Evolutionary conservation across 768 basidiomycete species (phyloP), one percentile per base, ranked within the genome.

Genomic region (Thelephora aurantiotincta): DNA sequence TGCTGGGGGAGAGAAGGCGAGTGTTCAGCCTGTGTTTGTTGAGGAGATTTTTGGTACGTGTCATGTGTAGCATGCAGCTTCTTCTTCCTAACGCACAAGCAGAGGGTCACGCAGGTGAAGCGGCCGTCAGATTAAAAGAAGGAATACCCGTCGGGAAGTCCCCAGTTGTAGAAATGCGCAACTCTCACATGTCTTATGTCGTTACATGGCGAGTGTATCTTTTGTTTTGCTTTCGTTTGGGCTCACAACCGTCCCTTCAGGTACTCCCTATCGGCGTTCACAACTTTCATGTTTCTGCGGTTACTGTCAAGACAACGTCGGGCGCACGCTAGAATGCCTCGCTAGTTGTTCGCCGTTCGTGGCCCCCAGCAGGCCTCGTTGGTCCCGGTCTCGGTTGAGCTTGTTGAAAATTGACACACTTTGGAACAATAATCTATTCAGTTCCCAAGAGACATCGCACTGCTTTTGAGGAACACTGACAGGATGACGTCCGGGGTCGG

Each of bases 111-210:
- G 77, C 79, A 3, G 89, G 85, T 12, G 80, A 91, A 47, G 83
- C 77, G 18, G 61, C 72, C 23, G 61, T 68, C 22, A 68, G 69
- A 48, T 57, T 88, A 14, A 61, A 65, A 5, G 80, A 77, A 50
- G 96, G 92, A 12, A 70, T 83, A 42, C 96, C 96, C 2, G 67
- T 98, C 42, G 96, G 94, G 36, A 78, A 90, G 44, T 63, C 81
- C 19, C 76, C 90, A 3, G 76, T 77, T 2, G 78, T 97, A 20
- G 90, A 97, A 56, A 66, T 99, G 41, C 74, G 96, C 43, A 99
- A 99, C 63, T 78, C 89, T 34, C 96, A 99, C 66, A 71, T 88
- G 6, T 92, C 90, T 11, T 99, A 99, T 64, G 89, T 96, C 3
- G 75, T 85, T 12, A 99, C 93, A 11, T 99, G 96, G 96, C 92